Conservation (phyloP, 2,329 filamentous ascomycete genomes). For the Tolypocladium ophioglossoides region DNA sequence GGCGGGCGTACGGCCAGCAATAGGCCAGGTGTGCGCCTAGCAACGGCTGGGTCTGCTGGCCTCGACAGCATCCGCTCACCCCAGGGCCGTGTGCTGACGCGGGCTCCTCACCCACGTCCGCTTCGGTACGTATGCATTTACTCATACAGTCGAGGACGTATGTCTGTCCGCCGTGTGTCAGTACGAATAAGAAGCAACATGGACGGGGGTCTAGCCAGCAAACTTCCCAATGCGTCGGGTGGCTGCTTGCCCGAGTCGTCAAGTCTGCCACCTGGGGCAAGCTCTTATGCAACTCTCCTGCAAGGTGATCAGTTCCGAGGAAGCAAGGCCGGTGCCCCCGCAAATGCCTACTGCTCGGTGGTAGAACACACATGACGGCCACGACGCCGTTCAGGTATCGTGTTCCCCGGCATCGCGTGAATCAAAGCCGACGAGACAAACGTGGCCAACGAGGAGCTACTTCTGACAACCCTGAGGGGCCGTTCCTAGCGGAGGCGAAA, state of each 20-base stretch:
- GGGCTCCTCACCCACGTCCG: not conserved
- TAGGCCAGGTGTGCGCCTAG: not conserved
- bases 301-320: not conserved
- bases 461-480: not conserved
- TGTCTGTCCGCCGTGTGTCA: too few relatives aligned
- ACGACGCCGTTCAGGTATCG: not conserved
- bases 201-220: not conserved
- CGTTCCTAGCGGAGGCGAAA: not conserved
- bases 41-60: not conserved
- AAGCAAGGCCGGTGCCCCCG: too few relatives aligned
- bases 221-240: not conserved
- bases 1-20: not conserved
- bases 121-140: not conserved
- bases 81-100: not conserved
- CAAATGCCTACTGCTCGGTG: not conserved
- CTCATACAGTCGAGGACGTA: not conserved
- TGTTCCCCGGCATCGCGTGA: not conserved
- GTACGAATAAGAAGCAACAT: not conserved
- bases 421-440: not conserved
- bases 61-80: not conserved
- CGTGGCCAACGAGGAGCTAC: not conserved
- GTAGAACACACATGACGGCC: not conserved
- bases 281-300: not conserved
- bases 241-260: not conserved
- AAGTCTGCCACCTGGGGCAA: not conserved